Conservation (phyloP, 1,139 yeast genomes). For the Geotrichum bryndzae region DNA sequence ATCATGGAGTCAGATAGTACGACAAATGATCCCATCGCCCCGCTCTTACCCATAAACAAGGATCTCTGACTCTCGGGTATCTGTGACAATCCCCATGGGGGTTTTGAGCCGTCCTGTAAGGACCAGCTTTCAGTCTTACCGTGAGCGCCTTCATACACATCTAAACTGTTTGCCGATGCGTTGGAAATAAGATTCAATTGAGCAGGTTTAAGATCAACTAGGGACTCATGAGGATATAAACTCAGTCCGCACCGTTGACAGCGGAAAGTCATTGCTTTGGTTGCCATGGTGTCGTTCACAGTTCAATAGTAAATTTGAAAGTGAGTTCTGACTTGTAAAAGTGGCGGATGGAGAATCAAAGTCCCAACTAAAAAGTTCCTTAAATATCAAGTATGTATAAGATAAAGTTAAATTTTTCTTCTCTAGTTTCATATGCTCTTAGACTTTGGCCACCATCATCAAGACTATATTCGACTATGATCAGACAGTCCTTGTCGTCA, state of each 20-base stretch:
- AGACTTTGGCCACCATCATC: background rate
- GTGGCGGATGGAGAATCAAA: background rate
- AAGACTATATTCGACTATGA: background rate
- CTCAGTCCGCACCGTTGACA: constrained; percentile 63
- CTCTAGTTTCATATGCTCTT: background rate
- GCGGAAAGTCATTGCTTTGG: constrained; percentile 19
- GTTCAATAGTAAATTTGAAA: background rate
- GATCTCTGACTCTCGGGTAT: constrained; percentile 13
- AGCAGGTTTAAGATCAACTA: constrained; percentile 47
- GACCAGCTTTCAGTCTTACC: background rate
- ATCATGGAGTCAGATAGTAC: constrained; percentile 17
- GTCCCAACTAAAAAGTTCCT: background rate
- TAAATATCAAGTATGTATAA: background rate
- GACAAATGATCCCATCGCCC: constrained; percentile 17
- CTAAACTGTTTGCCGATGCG: constrained; percentile 7
- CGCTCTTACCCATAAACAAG: constrained; percentile 7
- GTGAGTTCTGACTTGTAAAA: background rate
- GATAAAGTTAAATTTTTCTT: background rate
- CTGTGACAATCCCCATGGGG: constrained; percentile 18
- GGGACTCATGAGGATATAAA: constrained; percentile 48
- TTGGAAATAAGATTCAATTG: constrained; percentile 42
- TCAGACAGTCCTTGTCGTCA: background rate
- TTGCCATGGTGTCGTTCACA: constrained; percentile 2
- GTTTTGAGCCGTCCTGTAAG: background rate
- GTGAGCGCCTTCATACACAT: background rate